Evolutionary conservation across 2,329 filamentous ascomycete species (phyloP), one percentile per base, ranked within the genome.

Genomic region (Calonectria hawksworthii): DNA sequence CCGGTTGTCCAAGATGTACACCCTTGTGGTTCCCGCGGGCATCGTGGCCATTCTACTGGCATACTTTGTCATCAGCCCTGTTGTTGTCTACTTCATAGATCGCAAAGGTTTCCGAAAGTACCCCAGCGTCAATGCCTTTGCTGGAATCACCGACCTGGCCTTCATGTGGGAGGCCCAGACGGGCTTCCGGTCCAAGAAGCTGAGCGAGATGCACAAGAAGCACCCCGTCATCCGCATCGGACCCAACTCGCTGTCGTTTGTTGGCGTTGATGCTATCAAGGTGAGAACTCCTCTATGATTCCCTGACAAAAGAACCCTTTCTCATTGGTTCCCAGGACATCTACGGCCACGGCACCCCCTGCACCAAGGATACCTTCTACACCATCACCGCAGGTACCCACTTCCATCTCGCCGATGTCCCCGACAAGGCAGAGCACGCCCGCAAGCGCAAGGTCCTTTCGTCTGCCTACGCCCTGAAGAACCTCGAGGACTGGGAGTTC

Each of bases 401-500:
- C 79, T 87, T 83, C 76, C 87, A 91, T 73, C 85, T 91, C 2
- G 88, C 88, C 26, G 89, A 91, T 78, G 88, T 89, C 3, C 78
- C 88, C 14, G 88, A 91, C 78, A 89, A 88, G 81, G 80, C 83
- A 16, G 88, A 91, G 11, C 90, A 91, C 74, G 84, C 86, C 3
- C 83, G 87, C 18, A 90, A 90, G 80, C 86, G 89, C 36, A 88
- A 88, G 73, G 84, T 89, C 1, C 80, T 91, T 3, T 87, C 88
- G 3, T 85, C 86, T 0, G 89, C 89, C 1, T 90, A 90, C 69
- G 89, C 89, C 0, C 77, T 89, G 63, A 89, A 89, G 82, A 90
- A 90, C 74, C 86, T 90, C 0, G 88, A 90, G 76, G 84, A 83
- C 10, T 90, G 89, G 89, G 89, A 90, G 74, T 86, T 87, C 81